Base-by-base conservation (phyloP, 345 rosid genomes). In the Salix exigua region DNA sequence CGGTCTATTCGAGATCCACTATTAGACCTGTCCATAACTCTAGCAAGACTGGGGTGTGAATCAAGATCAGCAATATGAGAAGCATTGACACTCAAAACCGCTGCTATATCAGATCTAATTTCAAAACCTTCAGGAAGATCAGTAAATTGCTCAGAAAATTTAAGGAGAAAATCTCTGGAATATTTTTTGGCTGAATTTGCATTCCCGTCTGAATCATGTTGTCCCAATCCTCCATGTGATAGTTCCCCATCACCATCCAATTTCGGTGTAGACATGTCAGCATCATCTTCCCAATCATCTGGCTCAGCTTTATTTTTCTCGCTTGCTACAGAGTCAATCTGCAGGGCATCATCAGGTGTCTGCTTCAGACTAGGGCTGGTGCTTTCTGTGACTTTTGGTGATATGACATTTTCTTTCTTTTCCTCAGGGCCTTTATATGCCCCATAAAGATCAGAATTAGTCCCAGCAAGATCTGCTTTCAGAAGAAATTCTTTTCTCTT, bases 201-300 rank as follows among this genome's bases (percentile, higher is more conserved):
- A 82, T 77, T 79, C 42, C 77, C 87, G 81, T 85, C 86, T 75
- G 81, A 70, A 64, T 70, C 83, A 66, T 80, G 81, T 38, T 81
- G 79, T 66, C 81, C 73, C 63, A 73, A 67, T 53, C 85, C 85
- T 73, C 74, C 77, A 77, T 73, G 58, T 48, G 55, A 68, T 69
- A 50, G 82, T 71, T 60, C 83, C 62, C 76, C 74, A 70, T 66
- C 61, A 74, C 86, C 60, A 83, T 87, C 95, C 86, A 96, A 71
- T 73, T 92, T 92, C 68, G 97, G 91, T 11, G 97, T 86, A 28
- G 97, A 92, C 37, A 90, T 81, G 73, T 94, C 99, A 17, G 93
- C 97, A 74, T 91, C 98, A 90, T 94, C 97, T 83, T 96, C 98
- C 98, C 99, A 96, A 84, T 96, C 94, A 84, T 94, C 98, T 16